Conservation (phyloP, 108 stramenopile species). For the Skeletonema menzelii region DNA sequence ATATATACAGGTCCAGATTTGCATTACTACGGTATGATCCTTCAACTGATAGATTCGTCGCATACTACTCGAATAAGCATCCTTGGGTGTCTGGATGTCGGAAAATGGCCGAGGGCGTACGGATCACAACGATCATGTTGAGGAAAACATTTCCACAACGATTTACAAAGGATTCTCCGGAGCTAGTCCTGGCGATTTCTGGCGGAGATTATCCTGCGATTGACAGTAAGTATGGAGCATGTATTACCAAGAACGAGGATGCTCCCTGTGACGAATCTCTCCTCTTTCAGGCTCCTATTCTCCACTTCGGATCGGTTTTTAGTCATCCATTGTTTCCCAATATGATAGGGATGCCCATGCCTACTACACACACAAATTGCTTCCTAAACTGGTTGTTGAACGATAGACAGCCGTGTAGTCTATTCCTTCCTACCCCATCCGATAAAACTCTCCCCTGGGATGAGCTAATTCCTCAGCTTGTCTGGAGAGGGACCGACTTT, state of each 20-base stretch:
- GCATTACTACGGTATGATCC: conserved; percentile 26
- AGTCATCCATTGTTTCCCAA: background rate
- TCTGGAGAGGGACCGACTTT: conserved; percentile 40
- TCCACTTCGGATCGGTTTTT: background rate
- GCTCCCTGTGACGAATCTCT: background rate
- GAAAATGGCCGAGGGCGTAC: background rate
- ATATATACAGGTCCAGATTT: conserved; percentile 8
- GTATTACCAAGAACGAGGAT: conserved; percentile 14
- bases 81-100: background rate
- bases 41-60: conserved; percentile 9
- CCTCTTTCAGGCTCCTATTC: background rate
- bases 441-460: background rate
- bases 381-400: background rate
- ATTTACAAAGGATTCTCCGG: background rate
- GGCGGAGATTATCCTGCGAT: conserved; percentile 1
- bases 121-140: background rate
- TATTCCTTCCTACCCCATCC: conserved; percentile 1
- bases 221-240: background rate
- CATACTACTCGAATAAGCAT: conserved; percentile 1
- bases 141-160: background rate
- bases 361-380: background rate
- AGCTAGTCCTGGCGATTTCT: background rate
- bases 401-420: background rate
- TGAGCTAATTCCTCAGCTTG: conserved; percentile 24
- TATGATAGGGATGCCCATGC: conserved; percentile 1